phyloP scores from a whole-genome alignment of 805 yeast species.

The Ogataea thermomethanolica region DNA sequence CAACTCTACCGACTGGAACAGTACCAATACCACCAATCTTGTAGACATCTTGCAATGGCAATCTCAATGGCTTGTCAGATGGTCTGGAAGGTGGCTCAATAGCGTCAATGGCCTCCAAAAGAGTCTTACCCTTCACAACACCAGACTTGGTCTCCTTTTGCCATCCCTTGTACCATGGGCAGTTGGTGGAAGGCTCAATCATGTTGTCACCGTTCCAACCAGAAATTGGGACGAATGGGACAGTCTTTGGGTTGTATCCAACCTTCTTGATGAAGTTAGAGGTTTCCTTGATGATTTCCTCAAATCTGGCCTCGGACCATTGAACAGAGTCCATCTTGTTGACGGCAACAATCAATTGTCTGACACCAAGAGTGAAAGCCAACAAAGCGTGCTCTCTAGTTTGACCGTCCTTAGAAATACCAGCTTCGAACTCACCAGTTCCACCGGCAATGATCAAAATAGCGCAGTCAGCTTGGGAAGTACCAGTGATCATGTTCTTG shows the following conservation, averaged over 20 bases:
- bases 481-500: slow-evolving; percentile 95
- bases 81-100: slow-evolving; percentile 80
- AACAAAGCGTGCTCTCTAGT: slow-evolving; percentile 93
- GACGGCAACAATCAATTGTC: slow-evolving; percentile 82
- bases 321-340: slow-evolving; percentile 95
- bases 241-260: slow-evolving; percentile 79
- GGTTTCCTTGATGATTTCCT: slow-evolving; percentile 74
- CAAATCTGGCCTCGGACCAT: slow-evolving; percentile 80
- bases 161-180: slow-evolving; percentile 91
- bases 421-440: slow-evolving; percentile 93
- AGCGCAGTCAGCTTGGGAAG: slow-evolving; percentile 92
- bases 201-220: slow-evolving; percentile 94
- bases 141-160: slow-evolving; percentile 75
- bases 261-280: slow-evolving; percentile 80
- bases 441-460: slow-evolving; percentile 88
- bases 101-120: slow-evolving; percentile 81
- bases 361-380: slow-evolving; percentile 87
- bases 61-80: slow-evolving; percentile 82
- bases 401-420: slow-evolving; percentile 92
- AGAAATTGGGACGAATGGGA: slow-evolving; percentile 86
- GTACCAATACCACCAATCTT: slow-evolving; percentile 91
- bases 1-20: slow-evolving; percentile 88
- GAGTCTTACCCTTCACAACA: slow-evolving; percentile 72
- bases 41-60: slow-evolving; percentile 89
- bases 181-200: slow-evolving; percentile 79